Base-by-base conservation (phyloP, 257 asterid species). In the Gentiana macrophylla region DNA sequence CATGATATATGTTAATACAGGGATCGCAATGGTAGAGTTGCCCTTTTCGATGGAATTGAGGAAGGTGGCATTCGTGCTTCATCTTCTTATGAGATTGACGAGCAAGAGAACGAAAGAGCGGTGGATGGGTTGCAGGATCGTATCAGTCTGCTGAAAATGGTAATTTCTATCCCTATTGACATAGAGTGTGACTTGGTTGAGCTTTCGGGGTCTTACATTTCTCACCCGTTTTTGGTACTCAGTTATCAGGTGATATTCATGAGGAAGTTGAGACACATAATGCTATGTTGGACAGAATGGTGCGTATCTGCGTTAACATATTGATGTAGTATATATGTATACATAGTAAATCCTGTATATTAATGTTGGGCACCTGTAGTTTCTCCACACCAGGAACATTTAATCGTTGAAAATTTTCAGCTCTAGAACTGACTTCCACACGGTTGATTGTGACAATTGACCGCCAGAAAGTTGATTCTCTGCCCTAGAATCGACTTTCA, bases 41-140 rank as follows among this genome's bases (percentile, higher is more conserved):
- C 98, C 37, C 86, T 90, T n/a, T 86, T 90, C 68, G 96, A 90
- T 70, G 98, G 96, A n/a, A 90, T 90, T 62, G 98, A 90, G 78
- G 96, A 90, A 73, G 96, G 96, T 56, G 98, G 95, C 38, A 82
- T 90, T 63, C 75, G 94, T 73, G 89, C 94, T 66, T 79, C 92
- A 1, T 75, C 92, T 0, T 77, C 91, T 60, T 91, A 85, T 61
- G 96, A 90, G 78, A 86, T 90, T 74, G 92, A 81, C 62, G 98
- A 90, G 73, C 96, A 82, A 52, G 96, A 90, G 77, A 90, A 86
- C 67, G 94, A 90, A 37, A 77, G 70, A 59, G 91, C 89, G 24
- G 36, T 83, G 49, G 94, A 78, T 64, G 95, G 97, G 52, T 70
- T 86, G 64, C 89, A 86, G 68, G 98, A 90, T 63, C 87, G 94